A percentile compares a stretch with the other conserved stretches of the same genome.
These are phyloP conservation scores for Begonia fuchsioides DNA, from an alignment of 306 rosid species.

Conservation along the genomic window DNA sequence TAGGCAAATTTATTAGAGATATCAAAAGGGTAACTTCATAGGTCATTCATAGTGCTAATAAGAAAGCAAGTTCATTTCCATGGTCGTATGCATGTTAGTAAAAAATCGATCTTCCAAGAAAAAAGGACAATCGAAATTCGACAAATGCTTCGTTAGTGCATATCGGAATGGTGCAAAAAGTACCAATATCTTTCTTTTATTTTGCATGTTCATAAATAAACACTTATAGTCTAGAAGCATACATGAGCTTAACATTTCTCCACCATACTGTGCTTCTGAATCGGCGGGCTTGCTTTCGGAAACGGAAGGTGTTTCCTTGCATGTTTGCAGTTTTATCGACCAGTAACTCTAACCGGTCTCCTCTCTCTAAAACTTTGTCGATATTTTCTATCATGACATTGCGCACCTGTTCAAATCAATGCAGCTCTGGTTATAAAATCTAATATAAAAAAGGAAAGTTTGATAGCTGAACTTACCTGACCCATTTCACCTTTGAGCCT, in stretches of 20 bases:
- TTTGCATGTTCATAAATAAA: not conserved
- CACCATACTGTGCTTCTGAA: conserved; percentile 96
- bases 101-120: too few relatives aligned
- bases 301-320: too few relatives aligned
- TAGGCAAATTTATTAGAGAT: not conserved
- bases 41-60: not conserved
- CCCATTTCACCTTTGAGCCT: conserved; percentile 97
- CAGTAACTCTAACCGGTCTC: conserved; percentile 85
- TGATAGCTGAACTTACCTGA: conserved; percentile 37
- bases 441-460: too few relatives aligned
- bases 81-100: too few relatives aligned
- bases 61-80: too few relatives aligned
- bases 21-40: too few relatives aligned
- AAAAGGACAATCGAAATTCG: too few relatives aligned
- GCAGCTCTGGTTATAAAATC: too few relatives aligned
- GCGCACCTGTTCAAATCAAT: conserved; percentile 38
- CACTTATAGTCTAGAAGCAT: conserved; percentile 15
- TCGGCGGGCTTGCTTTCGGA: conserved; percentile 99
- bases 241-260: conserved; percentile 96
- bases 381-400: conserved; percentile 96
- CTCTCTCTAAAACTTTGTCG: conserved; percentile 92
- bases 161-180: too few relatives aligned
- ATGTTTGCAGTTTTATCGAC: too few relatives aligned
- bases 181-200: too few relatives aligned
- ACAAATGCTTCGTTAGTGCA: too few relatives aligned